Evolutionary conservation across 306 rosid species (phyloP), one percentile per base, ranked within the genome.

Genomic region (Coriaria nepalensis): DNA sequence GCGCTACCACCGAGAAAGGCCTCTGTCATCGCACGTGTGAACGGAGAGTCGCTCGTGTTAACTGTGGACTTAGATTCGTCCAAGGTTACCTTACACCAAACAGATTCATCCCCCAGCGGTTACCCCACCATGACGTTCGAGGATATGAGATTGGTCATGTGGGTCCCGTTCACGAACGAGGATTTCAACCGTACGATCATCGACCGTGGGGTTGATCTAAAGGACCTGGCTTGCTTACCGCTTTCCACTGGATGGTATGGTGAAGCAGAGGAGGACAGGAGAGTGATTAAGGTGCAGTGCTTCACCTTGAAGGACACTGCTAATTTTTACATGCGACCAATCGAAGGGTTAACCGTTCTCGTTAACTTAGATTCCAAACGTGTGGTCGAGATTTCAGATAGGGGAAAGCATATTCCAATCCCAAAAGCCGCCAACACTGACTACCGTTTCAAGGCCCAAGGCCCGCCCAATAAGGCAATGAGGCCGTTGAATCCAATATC

Each of bases 241-340:
- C 5, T 83, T 6, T 76, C 96, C 8, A 34, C 78, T 13, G 95
- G 96, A 0, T 88, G 95, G 96, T 88, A 73, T 40, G 95, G 93
- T 0, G 47, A 44, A 8, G 15, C 57, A 0, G 73, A 88, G 56
- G 79, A 78, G 57, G 69, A 68, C 10, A 56, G 54, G 63, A 74
- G 88, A 63, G 20, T 88, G 57, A 83, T 78, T 12, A 88, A 88
- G 64, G 80, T 83, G 4, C 95, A 81, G 61, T 83, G 96, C 50
- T 88, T 73, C 55, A 71, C 88, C 56, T 68, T 20, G 49, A 51
- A 88, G 35, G 95, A 65, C 37, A 83, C 86, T 13, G 93, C 70
- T 6, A 88, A 88, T 48, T 88, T 88, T 71, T 88, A 88, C 73
- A 83, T 88, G 95, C 68, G 79, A 45, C 96, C 96, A 4, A 81